Base-by-base conservation (phyloP, 2,329 filamentous ascomycete species). In the Trichoderma polysporum region DNA sequence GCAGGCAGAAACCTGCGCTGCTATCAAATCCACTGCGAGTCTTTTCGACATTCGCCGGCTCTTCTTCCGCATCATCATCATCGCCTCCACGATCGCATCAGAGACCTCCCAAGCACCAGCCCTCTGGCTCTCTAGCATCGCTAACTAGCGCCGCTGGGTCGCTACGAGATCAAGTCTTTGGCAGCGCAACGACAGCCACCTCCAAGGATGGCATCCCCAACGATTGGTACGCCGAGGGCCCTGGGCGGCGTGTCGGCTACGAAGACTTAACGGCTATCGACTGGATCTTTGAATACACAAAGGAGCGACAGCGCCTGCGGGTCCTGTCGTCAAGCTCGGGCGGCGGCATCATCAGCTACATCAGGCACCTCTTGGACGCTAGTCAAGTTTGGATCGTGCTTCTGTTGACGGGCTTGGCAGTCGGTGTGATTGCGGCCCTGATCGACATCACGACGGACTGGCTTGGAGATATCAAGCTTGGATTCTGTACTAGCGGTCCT, bases 221-320 rank as follows among this genome's bases (percentile, higher is more conserved):
- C 53, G 94, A 98, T 78, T 98, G 94, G 94, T 91, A 96, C 76
- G 85, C 90, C 56, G 94, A 97, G 78, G 93, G 93, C 0, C 93
- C 92, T 0, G 94, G 94, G 1, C 88, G 93, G 62, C 88, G 95
- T 74, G 94, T 97, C 41, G 94, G 92, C 64, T 99, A 99, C 80
- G 94, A 97, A 75, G 91, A 99, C 79, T 84, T 97, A 77, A 97
- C 94, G 17, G 94, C 95, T 67, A 99, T 99, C 77, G 95, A 99
- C 81, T 99, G 95, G 95, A 98, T 98, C 76, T 98, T 97, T 74
- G 95, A 99, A 79, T 97, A 98, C 76, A 95, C 92, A 61, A 97
- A 97, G 78, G 95, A 99, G 80, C 88, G 95, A 22, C 93, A 97
- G 77, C 88, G 95, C 27, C 81, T 96, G 73, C 88, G 93, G n/a